Evolutionary conservation across 108 stramenopile species (phyloP).

Genomic region (Nannochloropsis granulata): DNA sequence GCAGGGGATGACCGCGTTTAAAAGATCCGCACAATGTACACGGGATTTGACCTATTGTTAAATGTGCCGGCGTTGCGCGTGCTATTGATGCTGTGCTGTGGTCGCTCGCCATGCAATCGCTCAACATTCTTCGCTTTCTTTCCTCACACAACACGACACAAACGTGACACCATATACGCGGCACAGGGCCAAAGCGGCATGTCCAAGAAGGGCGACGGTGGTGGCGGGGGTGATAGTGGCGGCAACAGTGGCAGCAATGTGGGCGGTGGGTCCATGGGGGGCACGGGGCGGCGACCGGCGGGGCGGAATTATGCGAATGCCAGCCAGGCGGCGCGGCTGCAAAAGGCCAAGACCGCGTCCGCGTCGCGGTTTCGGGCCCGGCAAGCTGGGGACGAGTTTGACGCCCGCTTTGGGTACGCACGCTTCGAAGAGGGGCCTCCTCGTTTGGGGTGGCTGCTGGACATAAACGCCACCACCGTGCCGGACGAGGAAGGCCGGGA

Average conservation of each 20-base stretch:
- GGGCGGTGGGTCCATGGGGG: not conserved
- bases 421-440: slow-evolving; percentile 14
- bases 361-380: not conserved
- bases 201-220: not conserved
- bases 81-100: no score
- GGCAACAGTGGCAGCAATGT: not conserved
- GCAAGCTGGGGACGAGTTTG: not conserved
- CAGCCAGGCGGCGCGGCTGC: not conserved
- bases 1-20: no score
- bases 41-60: no score
- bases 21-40: no score
- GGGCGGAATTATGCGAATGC: not conserved
- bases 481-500: slow-evolving; percentile 33
- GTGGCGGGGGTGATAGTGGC: not conserved
- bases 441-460: slow-evolving; percentile 68
- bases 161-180: not conserved
- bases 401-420: not conserved
- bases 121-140: not conserved
- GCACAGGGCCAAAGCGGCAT: not conserved
- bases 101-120: not conserved
- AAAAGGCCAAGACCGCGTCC: not conserved
- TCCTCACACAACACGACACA: not conserved
- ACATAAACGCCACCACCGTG: slow-evolving; percentile 73
- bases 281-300: not conserved
- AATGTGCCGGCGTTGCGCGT: no score